Evolutionary conservation across 2,329 filamentous ascomycete genomes (phyloP), one percentile per base, ranked within the genome.

Genomic region (Aaosphaeria arxii): DNA sequence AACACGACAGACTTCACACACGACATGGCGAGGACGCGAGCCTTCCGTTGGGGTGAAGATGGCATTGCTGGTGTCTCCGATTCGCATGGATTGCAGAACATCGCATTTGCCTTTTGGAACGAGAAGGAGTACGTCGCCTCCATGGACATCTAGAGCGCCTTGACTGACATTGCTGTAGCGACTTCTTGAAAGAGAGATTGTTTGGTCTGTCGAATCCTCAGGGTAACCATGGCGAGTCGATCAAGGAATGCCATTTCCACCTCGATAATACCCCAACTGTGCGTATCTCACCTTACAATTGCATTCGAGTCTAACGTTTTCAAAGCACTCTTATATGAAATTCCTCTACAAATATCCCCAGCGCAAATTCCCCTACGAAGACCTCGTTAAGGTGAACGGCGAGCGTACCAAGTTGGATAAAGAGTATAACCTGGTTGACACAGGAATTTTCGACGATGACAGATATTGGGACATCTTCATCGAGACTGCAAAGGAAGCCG

Each of bases 331-430:
- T 30, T 97, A 97, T 77, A 97, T 97, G 92, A 97, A 97, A 72
- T 95, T 86, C 66, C 85, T 97, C 58, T 97, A 97, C 82, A 97
- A 97, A 73, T 95, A 96, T 62, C 94, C 94, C 1, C 92, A 97
- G 73, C 82, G 81, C 61, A 84, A 86, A 54, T 97, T 97, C 63
- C 94, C 92, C 2, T 97, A 97, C 76, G 81, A 96, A 70, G 85
- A 96, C 56, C 77, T 97, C 42, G 76, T 95, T 56, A 77, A 89
- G 55, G 89, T 95, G 65, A 97, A 96, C 66, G 91, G 85, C 40
- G 82, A 79, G 57, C 83, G 91, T 55, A 80, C 81, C 47, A 89
- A 86, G 69, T 69, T 84, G 59, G 91, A 96, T 54, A 82, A 82
- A 42, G 92, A 97, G 67, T 97, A 96, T 73, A 92, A 96, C 69